Conservation (phyloP, 2,329 filamentous ascomycete species). For the Fusarium ramigenum region DNA sequence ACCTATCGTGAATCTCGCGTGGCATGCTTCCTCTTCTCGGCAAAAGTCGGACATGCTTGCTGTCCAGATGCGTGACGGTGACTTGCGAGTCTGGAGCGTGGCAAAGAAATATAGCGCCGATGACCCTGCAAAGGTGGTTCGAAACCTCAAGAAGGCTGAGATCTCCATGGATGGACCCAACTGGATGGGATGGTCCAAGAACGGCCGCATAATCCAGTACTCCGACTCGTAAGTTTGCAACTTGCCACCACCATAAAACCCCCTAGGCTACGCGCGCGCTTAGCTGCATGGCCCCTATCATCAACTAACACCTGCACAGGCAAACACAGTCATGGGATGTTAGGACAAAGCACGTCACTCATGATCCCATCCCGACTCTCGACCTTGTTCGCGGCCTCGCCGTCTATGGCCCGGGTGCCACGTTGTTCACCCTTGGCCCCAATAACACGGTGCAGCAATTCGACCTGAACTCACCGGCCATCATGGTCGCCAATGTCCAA, state of each 20-base stretch:
- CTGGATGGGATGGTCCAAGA: slow-evolving; percentile 99
- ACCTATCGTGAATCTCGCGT: slow-evolving; percentile 85
- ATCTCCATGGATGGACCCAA: slow-evolving; percentile 79
- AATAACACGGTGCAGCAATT: slow-evolving; percentile 95
- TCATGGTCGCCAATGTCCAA: slow-evolving; percentile 87
- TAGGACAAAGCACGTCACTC: slow-evolving; percentile 94
- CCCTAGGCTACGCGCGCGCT: slow-evolving; percentile 57
- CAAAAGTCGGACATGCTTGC: slow-evolving; percentile 99
- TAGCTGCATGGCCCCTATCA: slow-evolving; percentile 47
- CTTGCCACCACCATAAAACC: slow-evolving; percentile 33
- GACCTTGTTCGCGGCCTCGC: slow-evolving; percentile 84
- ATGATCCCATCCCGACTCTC: slow-evolving; percentile 85
- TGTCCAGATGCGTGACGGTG: slow-evolving; percentile 89
- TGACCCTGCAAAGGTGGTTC: slow-evolving; percentile 87
- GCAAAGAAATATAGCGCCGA: slow-evolving; percentile 78
- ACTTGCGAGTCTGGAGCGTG: slow-evolving; percentile 95
- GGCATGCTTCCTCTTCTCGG: slow-evolving; percentile 95
- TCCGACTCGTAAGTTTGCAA: slow-evolving; percentile 78
- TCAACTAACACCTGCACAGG: slow-evolving; percentile 58
- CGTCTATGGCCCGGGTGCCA: slow-evolving; percentile 90
- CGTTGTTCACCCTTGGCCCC: slow-evolving; percentile 87
- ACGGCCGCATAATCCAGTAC: slow-evolving; percentile 92
- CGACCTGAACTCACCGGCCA: slow-evolving; percentile 83
- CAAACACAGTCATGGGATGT: slow-evolving; percentile 98
- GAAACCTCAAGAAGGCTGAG: slow-evolving; percentile 84